Conservation (phyloP, 495 filamentous ascomycete species). For the Tuber indicum region DNA sequence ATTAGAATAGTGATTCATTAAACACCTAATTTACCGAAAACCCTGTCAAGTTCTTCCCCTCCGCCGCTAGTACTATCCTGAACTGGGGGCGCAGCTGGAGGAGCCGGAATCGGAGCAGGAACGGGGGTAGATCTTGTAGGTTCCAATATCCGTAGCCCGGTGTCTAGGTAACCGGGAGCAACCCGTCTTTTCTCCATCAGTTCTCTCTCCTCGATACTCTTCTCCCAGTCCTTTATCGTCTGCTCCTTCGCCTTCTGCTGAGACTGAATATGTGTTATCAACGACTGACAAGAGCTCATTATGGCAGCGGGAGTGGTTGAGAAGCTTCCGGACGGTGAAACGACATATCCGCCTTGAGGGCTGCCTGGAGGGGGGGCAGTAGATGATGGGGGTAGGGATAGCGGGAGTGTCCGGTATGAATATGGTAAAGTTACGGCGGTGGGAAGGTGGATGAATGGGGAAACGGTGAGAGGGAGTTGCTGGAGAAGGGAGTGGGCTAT, state of each 20-base stretch:
- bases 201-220: conserved; percentile 64
- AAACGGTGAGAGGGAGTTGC: conserved; percentile 87
- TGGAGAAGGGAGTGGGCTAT: conserved; percentile 73
- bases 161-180: conserved; percentile 91
- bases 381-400: conserved; percentile 71
- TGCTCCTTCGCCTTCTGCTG: conserved; percentile 58
- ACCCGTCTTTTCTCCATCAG: conserved; percentile 85
- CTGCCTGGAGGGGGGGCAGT: conserved; percentile 48
- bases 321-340: conserved; percentile 34
- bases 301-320: conserved; percentile 42
- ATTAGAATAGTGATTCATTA: conserved; percentile 13
- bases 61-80: conserved; percentile 8
- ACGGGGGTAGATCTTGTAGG: conserved; percentile 50
- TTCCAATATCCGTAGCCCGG: conserved; percentile 74
- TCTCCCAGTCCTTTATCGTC: conserved; percentile 63
- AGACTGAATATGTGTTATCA: conserved; percentile 64
- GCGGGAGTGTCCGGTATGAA: conserved; percentile 83
- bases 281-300: conserved; percentile 23
- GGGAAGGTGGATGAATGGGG: conserved; percentile 87
- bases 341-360: conserved; percentile 35
- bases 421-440: conserved; percentile 87
- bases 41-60: conserved; percentile 79
- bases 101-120: conserved; percentile 12
- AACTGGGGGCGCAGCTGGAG: not conserved
- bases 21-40: conserved; percentile 65